These are phyloP conservation scores for Debaryomyces robertsiae DNA, from an alignment of 1,139 yeast species.

Conservation along the genomic window DNA sequence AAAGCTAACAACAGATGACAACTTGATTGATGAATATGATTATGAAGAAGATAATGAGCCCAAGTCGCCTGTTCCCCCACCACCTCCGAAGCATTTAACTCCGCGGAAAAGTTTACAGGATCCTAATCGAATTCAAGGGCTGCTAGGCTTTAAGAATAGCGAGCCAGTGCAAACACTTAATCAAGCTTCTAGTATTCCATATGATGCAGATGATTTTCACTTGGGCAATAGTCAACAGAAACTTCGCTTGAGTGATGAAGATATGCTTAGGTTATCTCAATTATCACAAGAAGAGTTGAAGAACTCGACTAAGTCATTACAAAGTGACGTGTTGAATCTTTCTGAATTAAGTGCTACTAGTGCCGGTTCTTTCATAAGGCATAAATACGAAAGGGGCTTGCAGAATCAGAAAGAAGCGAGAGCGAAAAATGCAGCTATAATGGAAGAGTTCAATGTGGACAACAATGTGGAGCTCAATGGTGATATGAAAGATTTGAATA, in stretches of 20 bases:
- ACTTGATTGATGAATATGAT: conserved; percentile 11
- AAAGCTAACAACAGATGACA: conserved; percentile 28
- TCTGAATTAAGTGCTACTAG: conserved; percentile 85
- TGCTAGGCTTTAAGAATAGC: conserved; percentile 1
- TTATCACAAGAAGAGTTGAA: conserved; percentile 43
- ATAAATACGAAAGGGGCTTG: conserved; percentile 54
- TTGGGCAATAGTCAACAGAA: conserved; percentile 27
- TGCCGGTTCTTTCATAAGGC: conserved; percentile 82
- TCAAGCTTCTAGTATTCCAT: conserved; percentile 26
- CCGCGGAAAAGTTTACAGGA: conserved; percentile 13
- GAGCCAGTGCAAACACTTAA: conserved; percentile 6
- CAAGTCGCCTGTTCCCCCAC: conserved; percentile 53
- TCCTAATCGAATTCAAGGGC: conserved; percentile 1
- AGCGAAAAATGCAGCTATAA: conserved; percentile 24
- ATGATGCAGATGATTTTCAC: conserved; percentile 43
- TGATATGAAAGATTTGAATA: conserved; percentile 26
- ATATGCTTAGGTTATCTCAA: conserved; percentile 32
- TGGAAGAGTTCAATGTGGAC: conserved; percentile 20
- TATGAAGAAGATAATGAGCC: conserved; percentile 19
- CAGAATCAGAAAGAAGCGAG: conserved; percentile 26
- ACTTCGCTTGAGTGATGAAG: conserved; percentile 31
- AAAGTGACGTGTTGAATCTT: conserved; percentile 50
- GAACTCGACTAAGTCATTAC: conserved; percentile 45
- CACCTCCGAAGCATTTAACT: conserved; percentile 46
- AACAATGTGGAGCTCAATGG: conserved; percentile 21